Evolutionary conservation across 202 grass and related monocot species (phyloP).

Genomic region (Setaria italica): DNA sequence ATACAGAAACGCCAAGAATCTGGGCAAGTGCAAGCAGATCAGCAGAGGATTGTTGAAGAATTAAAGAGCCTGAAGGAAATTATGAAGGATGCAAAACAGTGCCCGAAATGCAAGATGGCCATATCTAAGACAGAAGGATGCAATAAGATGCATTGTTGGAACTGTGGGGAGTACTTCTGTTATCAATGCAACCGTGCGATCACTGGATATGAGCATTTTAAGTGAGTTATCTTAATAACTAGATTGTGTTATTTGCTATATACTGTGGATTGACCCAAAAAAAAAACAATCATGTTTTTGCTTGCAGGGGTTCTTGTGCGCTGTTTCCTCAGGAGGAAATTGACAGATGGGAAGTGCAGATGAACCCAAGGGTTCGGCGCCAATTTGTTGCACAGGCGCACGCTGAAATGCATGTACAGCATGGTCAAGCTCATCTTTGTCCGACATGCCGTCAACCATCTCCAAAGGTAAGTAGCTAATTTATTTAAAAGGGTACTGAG

Average conservation of each 20-base stretch:
- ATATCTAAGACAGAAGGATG: conserved; percentile 93
- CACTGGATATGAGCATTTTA: conserved; percentile 96
- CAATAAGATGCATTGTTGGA: conserved; percentile 92
- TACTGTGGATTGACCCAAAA: conserved; percentile 10
- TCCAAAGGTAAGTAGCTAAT: conserved; percentile 67
- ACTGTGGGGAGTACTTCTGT: conserved; percentile 83
- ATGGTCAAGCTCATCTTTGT: conserved; percentile 66
- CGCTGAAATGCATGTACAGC: conserved; percentile 52
- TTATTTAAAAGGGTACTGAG: neutral
- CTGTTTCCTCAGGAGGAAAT: conserved; percentile 80
- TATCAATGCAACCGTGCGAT: conserved; percentile 86
- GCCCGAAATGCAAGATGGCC: conserved; percentile 84
- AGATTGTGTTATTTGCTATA: conserved; percentile 22
- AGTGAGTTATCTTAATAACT: conserved; percentile 53
- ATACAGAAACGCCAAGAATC: conserved; percentile 60
- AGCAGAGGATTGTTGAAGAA: conserved; percentile 75
- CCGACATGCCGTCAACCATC: conserved; percentile 77
- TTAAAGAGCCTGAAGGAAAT: conserved; percentile 76
- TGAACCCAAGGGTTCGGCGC: conserved; percentile 65
- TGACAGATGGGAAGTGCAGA: conserved; percentile 72
- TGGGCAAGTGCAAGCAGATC: conserved; percentile 48
- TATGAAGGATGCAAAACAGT: conserved; percentile 86
- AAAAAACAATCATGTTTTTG: conserved; percentile 45
- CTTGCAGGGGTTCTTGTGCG: conserved; percentile 65
- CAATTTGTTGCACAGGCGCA: conserved; percentile 62